Evolutionary conservation across 139 green algal genomes (phyloP), one percentile per base, ranked within the genome.

Genomic region (Dunaliella primolecta): DNA sequence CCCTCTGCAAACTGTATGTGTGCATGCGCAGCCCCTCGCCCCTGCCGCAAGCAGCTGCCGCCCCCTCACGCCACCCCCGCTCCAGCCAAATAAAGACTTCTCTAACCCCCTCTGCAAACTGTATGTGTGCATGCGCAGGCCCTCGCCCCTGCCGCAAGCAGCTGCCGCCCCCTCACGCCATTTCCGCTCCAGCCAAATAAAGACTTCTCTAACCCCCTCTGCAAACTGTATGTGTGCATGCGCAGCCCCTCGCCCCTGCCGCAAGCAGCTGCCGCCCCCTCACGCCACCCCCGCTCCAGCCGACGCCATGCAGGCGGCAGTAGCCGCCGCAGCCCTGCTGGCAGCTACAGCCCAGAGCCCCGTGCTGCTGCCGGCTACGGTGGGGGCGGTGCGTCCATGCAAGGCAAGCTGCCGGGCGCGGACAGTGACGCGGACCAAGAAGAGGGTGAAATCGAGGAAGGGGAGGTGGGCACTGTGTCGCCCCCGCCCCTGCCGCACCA

Each of bases 401-500:
- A 64, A 15, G 46, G 46, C 46, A 64, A 64, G 46, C 46, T 64
- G 7, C 46, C 46, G 7, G n/a, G n/a, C n/a, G 46, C 46, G 7
- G 46, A 64, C 15, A 15, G 15, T 64, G 46, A 64, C 15, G 46
- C 15, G 7, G 34, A 64, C 3, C 21, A 32, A 1, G 77, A 81
- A 34, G 77, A 81, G 34, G 77, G 77, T 34, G 77, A 81, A 34
- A 37, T 81, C 7, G 77, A 81, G 34, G 77, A 81, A 34, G 77
- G 77, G 20, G 77, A 81, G 77, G 77, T 81, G 33, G 77, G 35
- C 31, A 36, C 37, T 33, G 30, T n/a, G 23, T 34, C 30, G 11
- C 31, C 34, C 1, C 34, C 77, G 11, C 77, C 77, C 1, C 77
- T 27, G 3, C 30, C 30, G 75, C 27, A 32, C 11, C 71, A 32